Conservation (phyloP, 257 asterid species). For the Vinca minor region DNA sequence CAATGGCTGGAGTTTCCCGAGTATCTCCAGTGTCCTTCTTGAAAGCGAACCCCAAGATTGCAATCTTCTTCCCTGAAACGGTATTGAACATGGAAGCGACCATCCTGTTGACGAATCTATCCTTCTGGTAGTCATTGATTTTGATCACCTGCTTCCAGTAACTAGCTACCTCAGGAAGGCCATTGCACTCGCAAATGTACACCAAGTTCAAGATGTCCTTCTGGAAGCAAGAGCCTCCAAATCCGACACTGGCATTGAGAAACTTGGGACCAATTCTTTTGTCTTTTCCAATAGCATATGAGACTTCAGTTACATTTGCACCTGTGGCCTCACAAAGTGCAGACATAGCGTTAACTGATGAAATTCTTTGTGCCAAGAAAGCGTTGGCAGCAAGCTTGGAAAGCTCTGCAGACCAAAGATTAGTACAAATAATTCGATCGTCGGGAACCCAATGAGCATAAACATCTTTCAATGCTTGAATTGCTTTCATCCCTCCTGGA, state of each 20-base stretch:
- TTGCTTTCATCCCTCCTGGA: slow-evolving; percentile 41
- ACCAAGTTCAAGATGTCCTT: slow-evolving; percentile 45
- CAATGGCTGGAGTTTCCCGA: slow-evolving; percentile 46
- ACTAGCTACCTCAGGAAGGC: slow-evolving; percentile 39
- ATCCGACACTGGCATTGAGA: slow-evolving; percentile 48
- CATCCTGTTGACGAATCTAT: slow-evolving; percentile 34
- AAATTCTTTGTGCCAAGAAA: slow-evolving; percentile 56
- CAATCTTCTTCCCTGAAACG: slow-evolving; percentile 37
- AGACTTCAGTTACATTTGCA: slow-evolving; percentile 37
- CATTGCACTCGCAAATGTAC: slow-evolving; percentile 48
- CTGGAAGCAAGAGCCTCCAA: slow-evolving; percentile 54
- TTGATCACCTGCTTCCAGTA: slow-evolving; percentile 51
- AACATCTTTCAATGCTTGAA: slow-evolving; percentile 35
- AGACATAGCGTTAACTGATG: slow-evolving; percentile 43
- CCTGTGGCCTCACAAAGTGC: slow-evolving; percentile 45
- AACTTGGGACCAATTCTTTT: slow-evolving; percentile 45
- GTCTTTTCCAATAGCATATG: slow-evolving; percentile 41
- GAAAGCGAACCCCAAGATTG: slow-evolving; percentile 44
- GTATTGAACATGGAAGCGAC: slow-evolving; percentile 52
- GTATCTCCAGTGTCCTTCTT: slow-evolving; percentile 55
- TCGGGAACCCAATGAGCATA: slow-evolving; percentile 62
- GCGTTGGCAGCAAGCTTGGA: slow-evolving; percentile 70
- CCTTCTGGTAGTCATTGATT: slow-evolving; percentile 46
- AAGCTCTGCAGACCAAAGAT: slow-evolving; percentile 58
- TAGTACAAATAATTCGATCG: slow-evolving; percentile 43